Evolutionary conservation across 176 grass and related monocot species (phyloP).

Genomic region (Cenchrus americanus): DNA sequence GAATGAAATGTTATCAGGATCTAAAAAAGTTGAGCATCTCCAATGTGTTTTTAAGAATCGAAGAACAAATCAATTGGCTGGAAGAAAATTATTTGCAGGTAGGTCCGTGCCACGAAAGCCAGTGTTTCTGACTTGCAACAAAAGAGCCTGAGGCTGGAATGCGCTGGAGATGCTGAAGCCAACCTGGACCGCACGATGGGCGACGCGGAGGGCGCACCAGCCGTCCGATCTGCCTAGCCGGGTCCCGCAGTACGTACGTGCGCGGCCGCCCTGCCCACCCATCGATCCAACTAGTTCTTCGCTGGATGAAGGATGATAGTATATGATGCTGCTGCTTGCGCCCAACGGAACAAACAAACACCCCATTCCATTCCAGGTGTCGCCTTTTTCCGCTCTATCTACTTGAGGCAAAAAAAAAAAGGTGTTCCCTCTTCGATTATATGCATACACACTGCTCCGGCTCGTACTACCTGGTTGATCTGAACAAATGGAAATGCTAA

Average conservation of each 20-base stretch:
- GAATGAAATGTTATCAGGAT: too few species aligned
- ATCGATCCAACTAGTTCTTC: slow-evolving; percentile 8
- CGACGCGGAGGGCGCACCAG: background rate
- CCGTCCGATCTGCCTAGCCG: background rate
- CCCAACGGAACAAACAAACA: slow-evolving; percentile 2
- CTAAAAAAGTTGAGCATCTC: too few species aligned
- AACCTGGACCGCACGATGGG: slow-evolving; percentile 21
- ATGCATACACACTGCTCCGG: background rate
- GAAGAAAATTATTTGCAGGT: too few species aligned
- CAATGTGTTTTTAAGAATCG: too few species aligned
- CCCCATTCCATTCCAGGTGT: slow-evolving; percentile 24
- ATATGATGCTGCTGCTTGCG: too few species aligned
- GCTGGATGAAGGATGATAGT: too few species aligned
- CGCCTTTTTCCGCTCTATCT: too few species aligned
- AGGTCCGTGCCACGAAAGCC: too few species aligned
- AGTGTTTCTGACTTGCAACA: too few species aligned
- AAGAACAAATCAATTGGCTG: too few species aligned
- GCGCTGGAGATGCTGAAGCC: slow-evolving; percentile 27
- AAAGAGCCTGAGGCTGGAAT: slow-evolving; percentile 20
- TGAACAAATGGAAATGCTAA: background rate
- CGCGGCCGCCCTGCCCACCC: background rate
- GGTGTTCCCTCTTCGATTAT: background rate
- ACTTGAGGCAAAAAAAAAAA: too few species aligned
- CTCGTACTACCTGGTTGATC: background rate
- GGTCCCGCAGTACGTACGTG: background rate